Percentiles rank a stretch among this genome's conserved stretches.
phyloP scores from a whole-genome alignment of 2,329 filamentous ascomycete genomes.

The Ophiocordyceps robertsii region DNA sequence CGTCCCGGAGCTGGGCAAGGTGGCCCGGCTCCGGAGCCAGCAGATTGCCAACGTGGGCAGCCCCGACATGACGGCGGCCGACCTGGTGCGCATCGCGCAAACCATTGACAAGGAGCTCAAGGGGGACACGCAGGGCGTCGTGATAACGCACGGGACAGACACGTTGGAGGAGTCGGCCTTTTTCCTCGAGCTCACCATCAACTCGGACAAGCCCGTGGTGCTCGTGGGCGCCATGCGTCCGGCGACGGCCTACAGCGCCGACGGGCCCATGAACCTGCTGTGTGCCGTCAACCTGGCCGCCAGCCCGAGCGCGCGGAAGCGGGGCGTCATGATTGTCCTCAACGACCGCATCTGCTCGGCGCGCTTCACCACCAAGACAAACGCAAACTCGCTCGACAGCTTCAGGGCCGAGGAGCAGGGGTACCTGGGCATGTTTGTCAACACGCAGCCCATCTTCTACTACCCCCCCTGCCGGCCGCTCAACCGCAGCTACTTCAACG shows the following conservation, averaged over 20 bases:
- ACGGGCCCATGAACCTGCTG: constrained; percentile 49
- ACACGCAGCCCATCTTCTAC: constrained; percentile 46
- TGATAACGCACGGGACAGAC: constrained; percentile 53
- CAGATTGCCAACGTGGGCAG: constrained; percentile 37
- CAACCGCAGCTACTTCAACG: constrained; percentile 29
- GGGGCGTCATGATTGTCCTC: constrained; percentile 46
- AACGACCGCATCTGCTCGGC: constrained; percentile 47
- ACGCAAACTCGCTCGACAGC: constrained; percentile 49
- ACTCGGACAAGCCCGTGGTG: constrained; percentile 44
- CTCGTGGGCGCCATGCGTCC: constrained; percentile 51
- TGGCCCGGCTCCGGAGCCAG: constrained; percentile 39
- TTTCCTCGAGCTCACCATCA: constrained; percentile 45
- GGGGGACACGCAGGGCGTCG: constrained; percentile 29
- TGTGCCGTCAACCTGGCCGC: constrained; percentile 44
- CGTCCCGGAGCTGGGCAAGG: constrained; percentile 38
- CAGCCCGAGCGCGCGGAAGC: constrained; percentile 25
- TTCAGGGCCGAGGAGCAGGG: constrained; percentile 46
- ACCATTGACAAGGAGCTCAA: constrained; percentile 34
- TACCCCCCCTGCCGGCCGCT: constrained; percentile 35
- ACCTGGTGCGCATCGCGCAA: constrained; percentile 32
- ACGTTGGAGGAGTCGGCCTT: constrained; percentile 51
- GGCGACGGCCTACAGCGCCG: constrained; percentile 46
- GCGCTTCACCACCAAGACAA: constrained; percentile 47
- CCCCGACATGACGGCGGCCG: constrained; percentile 30
- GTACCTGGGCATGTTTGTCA: constrained; percentile 43